Evolutionary conservation across 2,329 filamentous ascomycete genomes (phyloP).

Genomic region (Monosporascus sp.): DNA sequence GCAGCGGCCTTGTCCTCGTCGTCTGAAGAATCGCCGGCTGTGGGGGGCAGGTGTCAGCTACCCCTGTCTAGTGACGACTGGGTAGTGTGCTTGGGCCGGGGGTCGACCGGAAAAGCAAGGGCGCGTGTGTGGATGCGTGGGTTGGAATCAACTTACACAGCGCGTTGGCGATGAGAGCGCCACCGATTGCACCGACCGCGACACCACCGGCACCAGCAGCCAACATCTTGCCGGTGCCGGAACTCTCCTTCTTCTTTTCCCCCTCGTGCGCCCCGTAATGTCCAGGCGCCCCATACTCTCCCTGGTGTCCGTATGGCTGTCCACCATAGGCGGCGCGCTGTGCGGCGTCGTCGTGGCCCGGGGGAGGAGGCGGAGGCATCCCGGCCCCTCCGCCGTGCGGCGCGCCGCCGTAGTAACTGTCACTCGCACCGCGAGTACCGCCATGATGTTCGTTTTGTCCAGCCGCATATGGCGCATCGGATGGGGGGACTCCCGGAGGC

Average conservation of each 20-base stretch:
- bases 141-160: constrained; percentile 39
- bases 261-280: background rate
- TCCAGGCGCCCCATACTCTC: constrained; percentile 1
- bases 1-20: constrained; percentile 8
- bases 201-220: constrained; percentile 50
- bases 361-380: constrained; percentile 1
- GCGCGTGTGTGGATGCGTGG: background rate
- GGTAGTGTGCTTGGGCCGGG: background rate
- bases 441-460: background rate
- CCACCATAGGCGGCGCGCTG: constrained; percentile 9
- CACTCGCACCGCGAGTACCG: constrained; percentile 2
- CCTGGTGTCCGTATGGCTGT: constrained; percentile 4
- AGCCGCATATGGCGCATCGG: constrained; percentile 1
- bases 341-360: constrained; percentile 2
- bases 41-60: background rate
- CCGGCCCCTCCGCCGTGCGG: background rate
- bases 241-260: constrained; percentile 29
- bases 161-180: constrained; percentile 50
- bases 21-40: constrained; percentile 14
- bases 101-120: background rate
- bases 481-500: constrained; percentile 5
- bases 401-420: constrained; percentile 3
- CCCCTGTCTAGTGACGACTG: too few species aligned
- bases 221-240: constrained; percentile 44
- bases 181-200: constrained; percentile 49